These are phyloP conservation scores for Ophiocordyceps camponoti-saundersi DNA, from an alignment of 2,329 filamentous ascomycete species.

Conservation along the genomic window DNA sequence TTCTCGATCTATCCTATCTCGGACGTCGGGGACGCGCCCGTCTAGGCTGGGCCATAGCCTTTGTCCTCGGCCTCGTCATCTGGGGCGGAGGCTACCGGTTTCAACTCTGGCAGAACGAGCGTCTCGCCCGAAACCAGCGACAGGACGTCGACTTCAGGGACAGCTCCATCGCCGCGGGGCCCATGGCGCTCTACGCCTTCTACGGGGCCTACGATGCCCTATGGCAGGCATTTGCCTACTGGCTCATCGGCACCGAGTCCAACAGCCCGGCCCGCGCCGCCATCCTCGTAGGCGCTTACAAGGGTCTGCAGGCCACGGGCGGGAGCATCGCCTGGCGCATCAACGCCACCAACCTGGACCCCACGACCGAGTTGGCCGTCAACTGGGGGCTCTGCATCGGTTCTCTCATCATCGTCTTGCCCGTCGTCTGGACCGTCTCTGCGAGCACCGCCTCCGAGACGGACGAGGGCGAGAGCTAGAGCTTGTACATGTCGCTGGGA, in stretches of 20 bases:
- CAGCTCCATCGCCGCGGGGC: constrained; percentile 34
- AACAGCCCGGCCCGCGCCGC: constrained; percentile 23
- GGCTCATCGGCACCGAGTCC: constrained; percentile 31
- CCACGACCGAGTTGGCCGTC: constrained; percentile 25
- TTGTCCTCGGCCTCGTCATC: constrained; percentile 31
- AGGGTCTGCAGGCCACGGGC: constrained; percentile 24
- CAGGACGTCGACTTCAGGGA: constrained; percentile 29
- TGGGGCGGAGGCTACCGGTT: constrained; percentile 49
- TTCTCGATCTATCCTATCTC: constrained; percentile 24
- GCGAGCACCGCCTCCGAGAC: constrained; percentile 9
- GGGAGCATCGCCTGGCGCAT: constrained; percentile 28
- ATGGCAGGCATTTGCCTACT: constrained; percentile 50
- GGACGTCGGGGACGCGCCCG: constrained; percentile 27
- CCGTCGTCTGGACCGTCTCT: constrained; percentile 21
- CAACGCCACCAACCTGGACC: constrained; percentile 16
- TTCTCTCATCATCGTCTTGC: constrained; percentile 22
- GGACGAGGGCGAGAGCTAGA: constrained; percentile 8
- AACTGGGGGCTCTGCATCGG: constrained; percentile 28
- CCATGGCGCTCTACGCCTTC: constrained; percentile 55
- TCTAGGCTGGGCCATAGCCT: constrained; percentile 26
- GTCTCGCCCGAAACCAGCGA: constrained; percentile 19
- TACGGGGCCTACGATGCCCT: constrained; percentile 52
- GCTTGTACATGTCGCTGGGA: not conserved
- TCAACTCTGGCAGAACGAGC: constrained; percentile 35
- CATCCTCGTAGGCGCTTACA: constrained; percentile 27